phyloP scores from a whole-genome alignment of 176 grass and related monocot species.

The Phyllostachys edulis region DNA sequence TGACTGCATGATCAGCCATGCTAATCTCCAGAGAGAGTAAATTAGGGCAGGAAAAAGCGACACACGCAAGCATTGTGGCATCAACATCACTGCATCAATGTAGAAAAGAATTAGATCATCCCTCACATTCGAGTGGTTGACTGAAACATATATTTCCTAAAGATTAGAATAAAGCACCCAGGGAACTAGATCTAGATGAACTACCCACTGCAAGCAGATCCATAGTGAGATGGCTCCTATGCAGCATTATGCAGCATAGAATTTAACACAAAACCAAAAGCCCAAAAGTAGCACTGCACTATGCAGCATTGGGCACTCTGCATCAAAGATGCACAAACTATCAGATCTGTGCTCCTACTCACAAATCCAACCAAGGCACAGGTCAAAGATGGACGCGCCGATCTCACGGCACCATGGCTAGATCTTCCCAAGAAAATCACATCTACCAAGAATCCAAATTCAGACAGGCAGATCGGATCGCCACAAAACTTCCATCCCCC shows the following conservation, averaged over 20 bases:
- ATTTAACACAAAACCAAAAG: too few relatives aligned
- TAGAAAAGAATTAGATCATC: constrained; percentile 39
- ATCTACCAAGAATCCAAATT: not conserved
- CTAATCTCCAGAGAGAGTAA: constrained; percentile 68
- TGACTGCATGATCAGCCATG: constrained; percentile 49
- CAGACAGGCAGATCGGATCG: not conserved
- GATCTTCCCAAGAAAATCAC: not conserved
- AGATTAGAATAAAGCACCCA: not conserved
- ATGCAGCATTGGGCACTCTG: not conserved
- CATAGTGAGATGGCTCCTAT: not conserved
- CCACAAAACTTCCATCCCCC: not conserved
- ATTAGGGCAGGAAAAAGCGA: constrained; percentile 83
- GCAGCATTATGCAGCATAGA: too few relatives aligned
- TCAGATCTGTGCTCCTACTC: constrained; percentile 2
- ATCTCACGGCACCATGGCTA: constrained; percentile 1
- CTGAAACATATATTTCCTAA: not conserved
- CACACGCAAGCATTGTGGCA: constrained; percentile 70
- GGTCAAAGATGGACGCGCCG: not conserved
- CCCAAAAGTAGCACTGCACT: too few relatives aligned
- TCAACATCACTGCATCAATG: constrained; percentile 76
- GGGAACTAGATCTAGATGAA: not conserved
- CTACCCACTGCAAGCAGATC: not conserved
- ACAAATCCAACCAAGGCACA: not conserved
- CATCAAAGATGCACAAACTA: not conserved
- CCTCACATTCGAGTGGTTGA: not conserved